Evolutionary conservation across 495 filamentous ascomycete species (phyloP).

Genomic region (Darksidea phi): DNA sequence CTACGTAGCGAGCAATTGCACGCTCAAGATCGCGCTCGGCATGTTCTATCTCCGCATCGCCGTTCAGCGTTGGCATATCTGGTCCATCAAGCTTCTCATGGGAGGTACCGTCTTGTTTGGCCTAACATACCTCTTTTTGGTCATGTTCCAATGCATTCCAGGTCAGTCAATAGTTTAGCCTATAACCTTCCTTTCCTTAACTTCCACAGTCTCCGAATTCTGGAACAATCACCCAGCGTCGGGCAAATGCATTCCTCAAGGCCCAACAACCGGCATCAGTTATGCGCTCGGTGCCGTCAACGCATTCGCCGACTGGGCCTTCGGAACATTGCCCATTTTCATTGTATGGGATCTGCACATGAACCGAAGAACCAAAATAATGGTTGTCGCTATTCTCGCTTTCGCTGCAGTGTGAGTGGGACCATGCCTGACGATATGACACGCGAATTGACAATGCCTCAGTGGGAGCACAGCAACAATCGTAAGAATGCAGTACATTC

Average conservation of each 20-base stretch:
- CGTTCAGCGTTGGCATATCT: slow-evolving; percentile 42
- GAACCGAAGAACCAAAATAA: slow-evolving; percentile 19
- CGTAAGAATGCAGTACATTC: slow-evolving; percentile 45
- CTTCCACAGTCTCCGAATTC: slow-evolving; percentile 37
- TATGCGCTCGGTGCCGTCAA: slow-evolving; percentile 44
- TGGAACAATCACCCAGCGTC: slow-evolving; percentile 41
- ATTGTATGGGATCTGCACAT: slow-evolving; percentile 48
- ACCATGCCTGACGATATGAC: background rate
- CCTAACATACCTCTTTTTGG: slow-evolving; percentile 45
- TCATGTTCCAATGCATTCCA: slow-evolving; percentile 48
- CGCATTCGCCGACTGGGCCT: slow-evolving; percentile 44
- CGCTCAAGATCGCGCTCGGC: slow-evolving; percentile 48
- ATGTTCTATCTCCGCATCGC: slow-evolving; percentile 49
- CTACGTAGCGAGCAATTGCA: slow-evolving; percentile 42
- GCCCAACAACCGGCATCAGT: slow-evolving; percentile 36
- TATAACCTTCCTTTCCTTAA: no score
- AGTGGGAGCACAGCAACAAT: slow-evolving; percentile 47
- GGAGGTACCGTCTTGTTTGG: slow-evolving; percentile 39
- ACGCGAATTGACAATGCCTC: slow-evolving; percentile 2
- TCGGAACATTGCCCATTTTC: slow-evolving; percentile 45
- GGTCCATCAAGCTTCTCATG: slow-evolving; percentile 41
- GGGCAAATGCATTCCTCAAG: slow-evolving; percentile 39
- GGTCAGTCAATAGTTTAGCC: background rate
- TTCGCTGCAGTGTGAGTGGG: slow-evolving; percentile 29
- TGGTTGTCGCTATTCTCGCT: slow-evolving; percentile 29